These are phyloP conservation scores for Barbarea vulgaris DNA, from an alignment of 345 rosid species.

Conservation along the genomic window DNA sequence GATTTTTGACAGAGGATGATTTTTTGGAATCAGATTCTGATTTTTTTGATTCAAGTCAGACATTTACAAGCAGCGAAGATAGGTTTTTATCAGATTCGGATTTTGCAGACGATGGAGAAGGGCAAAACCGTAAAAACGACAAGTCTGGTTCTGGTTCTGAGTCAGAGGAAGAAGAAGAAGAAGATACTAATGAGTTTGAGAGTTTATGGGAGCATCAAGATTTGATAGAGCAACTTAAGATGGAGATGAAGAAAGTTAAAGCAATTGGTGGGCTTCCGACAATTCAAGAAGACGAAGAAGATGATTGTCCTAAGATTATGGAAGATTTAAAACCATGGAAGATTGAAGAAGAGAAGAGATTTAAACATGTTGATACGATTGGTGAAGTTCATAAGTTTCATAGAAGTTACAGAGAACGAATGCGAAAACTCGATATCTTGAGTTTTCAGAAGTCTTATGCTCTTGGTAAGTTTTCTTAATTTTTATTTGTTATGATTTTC, in stretches of 20 bases:
- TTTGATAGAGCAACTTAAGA: slow-evolving; percentile 81
- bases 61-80: slow-evolving; percentile 48
- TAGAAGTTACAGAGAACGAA: slow-evolving; percentile 80
- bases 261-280: slow-evolving; percentile 88
- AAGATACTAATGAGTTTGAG: slow-evolving; percentile 58
- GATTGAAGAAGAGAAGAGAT: slow-evolving; percentile 68
- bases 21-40: slow-evolving; percentile 50
- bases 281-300: slow-evolving; percentile 66
- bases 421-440: slow-evolving; percentile 88
- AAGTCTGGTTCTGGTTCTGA: slow-evolving; percentile 32
- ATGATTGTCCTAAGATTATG: slow-evolving; percentile 68
- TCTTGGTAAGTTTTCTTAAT: slow-evolving; percentile 58
- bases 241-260: slow-evolving; percentile 87
- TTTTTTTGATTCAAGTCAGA: slow-evolving; percentile 60
- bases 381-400: slow-evolving; percentile 87
- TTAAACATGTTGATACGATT: slow-evolving; percentile 61
- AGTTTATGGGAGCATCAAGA: slow-evolving; percentile 93
- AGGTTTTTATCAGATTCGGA: slow-evolving; percentile 64
- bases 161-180: slow-evolving; percentile 41
- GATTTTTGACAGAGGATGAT: slow-evolving; percentile 52
- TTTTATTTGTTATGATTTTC: neutral
- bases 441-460: slow-evolving; percentile 94
- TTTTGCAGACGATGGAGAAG: slow-evolving; percentile 41
- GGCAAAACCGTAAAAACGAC: slow-evolving; percentile 37
- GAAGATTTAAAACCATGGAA: slow-evolving; percentile 95